Evolutionary conservation across 805 yeast species (phyloP).

Genomic region (Candida odintsovae): DNA sequence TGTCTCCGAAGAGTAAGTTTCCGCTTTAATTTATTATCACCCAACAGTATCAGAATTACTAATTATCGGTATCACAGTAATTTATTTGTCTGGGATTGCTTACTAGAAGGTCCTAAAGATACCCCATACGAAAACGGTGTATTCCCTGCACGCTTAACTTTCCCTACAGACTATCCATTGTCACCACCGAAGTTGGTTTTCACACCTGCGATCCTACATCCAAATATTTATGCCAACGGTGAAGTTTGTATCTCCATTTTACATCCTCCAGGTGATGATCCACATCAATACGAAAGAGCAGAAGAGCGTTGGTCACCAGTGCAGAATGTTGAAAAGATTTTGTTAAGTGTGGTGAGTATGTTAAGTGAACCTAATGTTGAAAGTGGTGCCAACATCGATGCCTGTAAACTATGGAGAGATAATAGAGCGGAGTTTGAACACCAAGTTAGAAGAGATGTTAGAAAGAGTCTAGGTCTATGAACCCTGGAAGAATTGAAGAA

Average conservation of each 20-base stretch:
- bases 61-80: conserved; percentile 26
- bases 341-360: conserved; percentile 91
- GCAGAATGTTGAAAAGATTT: conserved; percentile 94
- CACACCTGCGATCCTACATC: conserved; percentile 82
- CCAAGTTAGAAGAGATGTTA: conserved; percentile 62
- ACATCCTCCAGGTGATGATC: conserved; percentile 97
- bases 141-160: conserved; percentile 68
- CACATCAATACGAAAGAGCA: conserved; percentile 89
- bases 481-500: too few species aligned
- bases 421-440: conserved; percentile 60
- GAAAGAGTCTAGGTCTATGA: conserved; percentile 64
- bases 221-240: conserved; percentile 91
- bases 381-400: conserved; percentile 87
- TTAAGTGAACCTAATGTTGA: conserved; percentile 95
- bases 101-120: conserved; percentile 76
- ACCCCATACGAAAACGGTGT: conserved; percentile 86
- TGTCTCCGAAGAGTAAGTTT: conserved; percentile 47
- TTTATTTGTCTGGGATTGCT: conserved; percentile 77
- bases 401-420: conserved; percentile 86
- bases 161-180: conserved; percentile 78
- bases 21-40: neutral
- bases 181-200: conserved; percentile 75
- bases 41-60: neutral
- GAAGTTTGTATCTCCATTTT: conserved; percentile 92
- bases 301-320: conserved; percentile 98